A percentile compares a stretch with the other conserved stretches of the same genome.
Conservation (phyloP, 495 filamentous ascomycete genomes). For the Aspergillus funiculosus region DNA sequence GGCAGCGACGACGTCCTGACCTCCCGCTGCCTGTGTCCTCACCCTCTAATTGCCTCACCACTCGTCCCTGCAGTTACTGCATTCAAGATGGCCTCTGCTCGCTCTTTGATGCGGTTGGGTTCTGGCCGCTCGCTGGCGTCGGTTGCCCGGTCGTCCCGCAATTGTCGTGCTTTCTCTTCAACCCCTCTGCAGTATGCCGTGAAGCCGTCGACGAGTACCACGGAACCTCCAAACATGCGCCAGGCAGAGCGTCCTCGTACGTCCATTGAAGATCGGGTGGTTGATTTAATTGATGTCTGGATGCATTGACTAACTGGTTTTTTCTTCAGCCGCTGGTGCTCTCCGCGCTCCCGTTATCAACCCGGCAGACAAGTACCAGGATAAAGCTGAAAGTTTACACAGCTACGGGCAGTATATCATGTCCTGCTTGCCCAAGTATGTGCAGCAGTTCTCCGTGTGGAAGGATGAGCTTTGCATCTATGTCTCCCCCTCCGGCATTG, state of each 20-base stretch:
- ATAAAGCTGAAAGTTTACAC: constrained; percentile 78
- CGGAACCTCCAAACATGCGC: constrained; percentile 60
- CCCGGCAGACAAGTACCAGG: constrained; percentile 84
- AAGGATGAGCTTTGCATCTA: constrained; percentile 97
- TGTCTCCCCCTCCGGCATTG: constrained; percentile 77
- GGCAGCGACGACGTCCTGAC: constrained; percentile 15
- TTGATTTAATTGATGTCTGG: not conserved
- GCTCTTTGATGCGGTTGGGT: constrained; percentile 63
- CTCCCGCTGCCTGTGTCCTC: constrained; percentile 18
- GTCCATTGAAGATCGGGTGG: constrained; percentile 19
- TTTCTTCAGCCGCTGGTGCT: constrained; percentile 47
- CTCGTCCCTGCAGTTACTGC: constrained; percentile 26
- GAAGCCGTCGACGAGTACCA: constrained; percentile 39
- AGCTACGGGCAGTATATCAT: constrained; percentile 94
- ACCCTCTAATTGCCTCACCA: constrained; percentile 12
- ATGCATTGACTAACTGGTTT: constrained; percentile 18
- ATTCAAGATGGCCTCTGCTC: constrained; percentile 44
- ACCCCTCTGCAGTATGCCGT: constrained; percentile 51
- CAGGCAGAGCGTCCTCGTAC: constrained; percentile 57
- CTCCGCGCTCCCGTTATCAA: constrained; percentile 80
- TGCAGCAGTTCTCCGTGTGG: constrained; percentile 99
- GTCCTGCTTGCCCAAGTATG: constrained; percentile 92
- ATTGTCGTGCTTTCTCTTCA: constrained; percentile 50
- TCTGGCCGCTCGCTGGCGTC: constrained; percentile 56
- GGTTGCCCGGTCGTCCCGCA: constrained; percentile 50